Percentiles rank a stretch among this genome's conserved stretches.
Conservation (phyloP, 495 filamentous ascomycete species). For the Margaritispora aquatica region DNA sequence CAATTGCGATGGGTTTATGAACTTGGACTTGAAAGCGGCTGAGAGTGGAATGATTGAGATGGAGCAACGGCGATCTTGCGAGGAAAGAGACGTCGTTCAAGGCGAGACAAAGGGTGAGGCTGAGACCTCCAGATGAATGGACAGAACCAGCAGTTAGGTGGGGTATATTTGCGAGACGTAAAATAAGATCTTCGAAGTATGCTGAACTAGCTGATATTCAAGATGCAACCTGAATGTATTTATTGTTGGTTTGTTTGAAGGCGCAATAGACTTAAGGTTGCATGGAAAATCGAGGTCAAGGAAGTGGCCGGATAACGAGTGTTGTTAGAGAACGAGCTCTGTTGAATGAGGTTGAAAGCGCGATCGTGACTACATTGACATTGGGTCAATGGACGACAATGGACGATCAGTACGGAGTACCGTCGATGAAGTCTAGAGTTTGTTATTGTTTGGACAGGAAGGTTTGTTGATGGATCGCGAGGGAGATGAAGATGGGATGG, state of each 20-base stretch:
- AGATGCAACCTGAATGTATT: neutral
- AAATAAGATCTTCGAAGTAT: slow-evolving; percentile 4
- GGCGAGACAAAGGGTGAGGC: neutral
- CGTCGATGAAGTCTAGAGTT: neutral
- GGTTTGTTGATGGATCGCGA: neutral
- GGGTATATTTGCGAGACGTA: slow-evolving; percentile 1
- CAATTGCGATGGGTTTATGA: neutral
- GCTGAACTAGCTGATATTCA: neutral
- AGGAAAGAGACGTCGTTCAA: neutral
- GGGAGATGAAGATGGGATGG: neutral
- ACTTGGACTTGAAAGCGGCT: neutral
- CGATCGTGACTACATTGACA: slow-evolving; percentile 17
- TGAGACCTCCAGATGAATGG: neutral
- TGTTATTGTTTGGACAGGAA: neutral
- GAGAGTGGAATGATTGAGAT: neutral
- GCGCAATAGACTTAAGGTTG: neutral
- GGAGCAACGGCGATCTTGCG: neutral
- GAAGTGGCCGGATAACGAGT: slow-evolving; percentile 10
- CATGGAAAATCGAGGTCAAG: neutral
- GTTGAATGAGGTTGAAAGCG: neutral
- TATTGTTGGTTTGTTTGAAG: neutral
- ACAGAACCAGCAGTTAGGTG: neutral
- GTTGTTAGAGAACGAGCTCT: slow-evolving; percentile 22
- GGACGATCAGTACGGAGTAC: neutral
- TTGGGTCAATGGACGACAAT: slow-evolving; percentile 2